Evolutionary conservation across 176 grass and related monocot genomes (phyloP).

Genomic region (Olyra latifolia): DNA sequence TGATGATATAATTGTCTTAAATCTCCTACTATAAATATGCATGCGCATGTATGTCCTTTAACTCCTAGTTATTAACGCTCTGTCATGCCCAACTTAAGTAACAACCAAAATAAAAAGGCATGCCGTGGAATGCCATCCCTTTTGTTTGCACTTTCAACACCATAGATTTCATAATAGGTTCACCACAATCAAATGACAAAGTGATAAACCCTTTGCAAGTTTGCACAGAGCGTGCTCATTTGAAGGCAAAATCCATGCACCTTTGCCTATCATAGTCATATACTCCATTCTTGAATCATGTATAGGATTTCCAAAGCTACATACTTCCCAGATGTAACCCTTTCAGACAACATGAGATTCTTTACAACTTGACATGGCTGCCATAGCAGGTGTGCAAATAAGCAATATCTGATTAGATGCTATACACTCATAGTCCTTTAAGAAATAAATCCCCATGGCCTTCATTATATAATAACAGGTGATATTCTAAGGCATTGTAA

Average conservation of each 20-base stretch:
- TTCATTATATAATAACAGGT: too few species aligned
- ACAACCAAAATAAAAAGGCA: neutral
- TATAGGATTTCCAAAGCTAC: too few species aligned
- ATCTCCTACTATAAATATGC: slow-evolving; percentile 9
- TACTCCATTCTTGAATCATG: neutral
- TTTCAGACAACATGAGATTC: too few species aligned
- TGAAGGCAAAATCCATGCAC: slow-evolving; percentile 3
- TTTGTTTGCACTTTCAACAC: neutral
- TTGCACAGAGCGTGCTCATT: neutral
- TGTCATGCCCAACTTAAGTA: neutral
- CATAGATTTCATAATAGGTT: slow-evolving; percentile 13
- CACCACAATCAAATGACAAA: neutral
- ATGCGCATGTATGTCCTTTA: neutral
- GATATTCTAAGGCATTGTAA: too few species aligned
- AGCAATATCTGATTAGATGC: too few species aligned
- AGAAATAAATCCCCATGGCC: too few species aligned
- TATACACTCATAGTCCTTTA: too few species aligned
- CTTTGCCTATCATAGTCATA: slow-evolving; percentile 11
- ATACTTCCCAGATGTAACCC: too few species aligned
- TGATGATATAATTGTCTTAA: neutral
- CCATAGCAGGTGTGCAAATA: neutral
- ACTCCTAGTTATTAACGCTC: neutral
- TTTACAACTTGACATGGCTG: too few species aligned
- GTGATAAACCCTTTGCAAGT: slow-evolving; percentile 11
- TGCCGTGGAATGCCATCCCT: neutral